Conservation (phyloP, 805 yeast species). For the Maudiozyma serrabonitensis region DNA sequence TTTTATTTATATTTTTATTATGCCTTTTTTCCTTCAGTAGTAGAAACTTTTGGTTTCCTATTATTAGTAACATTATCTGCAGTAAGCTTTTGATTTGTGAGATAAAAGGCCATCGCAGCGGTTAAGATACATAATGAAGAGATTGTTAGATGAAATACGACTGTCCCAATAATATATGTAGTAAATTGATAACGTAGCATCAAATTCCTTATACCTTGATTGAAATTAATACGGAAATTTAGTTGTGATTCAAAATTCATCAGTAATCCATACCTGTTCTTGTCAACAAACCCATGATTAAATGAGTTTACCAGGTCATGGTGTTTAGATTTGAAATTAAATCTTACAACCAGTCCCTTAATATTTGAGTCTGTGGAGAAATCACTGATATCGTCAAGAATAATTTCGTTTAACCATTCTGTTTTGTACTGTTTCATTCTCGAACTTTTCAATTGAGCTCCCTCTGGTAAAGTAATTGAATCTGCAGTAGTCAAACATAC, state of each 20-base stretch:
- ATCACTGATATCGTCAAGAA: constrained; percentile 11
- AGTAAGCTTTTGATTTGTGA: not conserved
- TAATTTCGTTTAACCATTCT: constrained; percentile 20
- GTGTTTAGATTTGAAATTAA: not conserved
- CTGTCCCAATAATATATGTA: constrained; percentile 18
- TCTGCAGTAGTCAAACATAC: constrained; percentile 2
- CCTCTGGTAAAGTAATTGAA: constrained; percentile 1
- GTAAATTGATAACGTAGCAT: constrained; percentile 20
- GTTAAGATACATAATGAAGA: constrained; percentile 13
- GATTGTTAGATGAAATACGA: constrained; percentile 11
- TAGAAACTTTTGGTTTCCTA: not conserved
- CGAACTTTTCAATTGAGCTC: not conserved
- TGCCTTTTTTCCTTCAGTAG: not conserved
- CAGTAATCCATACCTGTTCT: constrained; percentile 2
- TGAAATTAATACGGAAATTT: constrained; percentile 18
- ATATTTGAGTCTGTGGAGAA: not conserved
- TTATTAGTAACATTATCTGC: not conserved
- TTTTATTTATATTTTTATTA: not conserved
- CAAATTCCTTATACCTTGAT: constrained; percentile 23
- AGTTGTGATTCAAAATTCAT: constrained; percentile 15
- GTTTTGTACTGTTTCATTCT: constrained; percentile 5
- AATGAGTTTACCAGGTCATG: not conserved
- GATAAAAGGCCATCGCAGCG: constrained; percentile 10
- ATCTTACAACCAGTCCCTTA: not conserved
- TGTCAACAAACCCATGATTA: not conserved